Evolutionary conservation across 495 filamentous ascomycete species (phyloP), one percentile per base, ranked within the genome.

Genomic region (Eremomyces bilateralis): DNA sequence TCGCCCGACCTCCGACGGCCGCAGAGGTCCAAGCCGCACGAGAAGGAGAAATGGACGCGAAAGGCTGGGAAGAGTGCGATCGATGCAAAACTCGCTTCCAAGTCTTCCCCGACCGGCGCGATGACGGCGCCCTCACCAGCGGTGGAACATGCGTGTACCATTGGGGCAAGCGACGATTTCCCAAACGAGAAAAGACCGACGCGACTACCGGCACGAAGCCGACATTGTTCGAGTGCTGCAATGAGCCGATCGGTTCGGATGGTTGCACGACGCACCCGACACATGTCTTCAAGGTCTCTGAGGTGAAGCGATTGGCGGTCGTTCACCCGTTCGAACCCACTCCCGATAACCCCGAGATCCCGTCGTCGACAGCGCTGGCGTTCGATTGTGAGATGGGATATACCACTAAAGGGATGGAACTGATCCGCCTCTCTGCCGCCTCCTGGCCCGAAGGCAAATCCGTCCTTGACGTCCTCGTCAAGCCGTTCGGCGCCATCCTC

Each of bases 351-450:
- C 53, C 58, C 6, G 45, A 57, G 3, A 32, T 53, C 45, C 34
- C 49, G 33, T 20, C 40, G 43, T 11, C 46, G 47, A 34, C 52
- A 38, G 29, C 69, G 71, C 67, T 95, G 11, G 73, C 69, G 44
- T 75, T 99, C 43, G 88, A 99, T 51, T 93, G 90, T 48, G 88
- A 99, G 47, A 99, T 99, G 88, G 78, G 79, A 5, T 99, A 88
- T 49, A 95, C 88, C 0, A 74, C 74, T 1, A 42, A 72, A 22
- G 88, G 88, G 0, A 49, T 94, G 37, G 88, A 99, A 48, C 60
- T 99, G 11, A 71, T 95, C 30, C 77, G 88, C 13, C 49, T 99
- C 15, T 93, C 88, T 0, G 81, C 76, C 5, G 69, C 78, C 20
- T 71, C 76, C 38, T 99, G 85, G 80, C 88, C 85, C 1, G 56